Evolutionary conservation across 495 filamentous ascomycete genomes (phyloP).

Genomic region (Talaromyces liani): DNA sequence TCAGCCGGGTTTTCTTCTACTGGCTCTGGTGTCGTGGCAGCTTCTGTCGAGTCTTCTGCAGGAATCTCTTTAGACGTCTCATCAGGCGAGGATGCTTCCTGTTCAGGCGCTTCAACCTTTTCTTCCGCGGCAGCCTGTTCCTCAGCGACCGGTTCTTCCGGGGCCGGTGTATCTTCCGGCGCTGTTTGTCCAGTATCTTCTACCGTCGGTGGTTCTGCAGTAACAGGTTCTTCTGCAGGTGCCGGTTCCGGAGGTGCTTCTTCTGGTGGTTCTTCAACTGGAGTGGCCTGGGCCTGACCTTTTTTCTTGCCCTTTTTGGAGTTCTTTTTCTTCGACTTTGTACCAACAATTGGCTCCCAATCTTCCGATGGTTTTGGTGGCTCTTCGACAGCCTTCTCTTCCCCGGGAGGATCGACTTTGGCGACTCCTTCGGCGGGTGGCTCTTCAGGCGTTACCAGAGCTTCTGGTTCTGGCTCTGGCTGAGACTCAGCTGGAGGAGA

Average conservation of each 20-base stretch:
- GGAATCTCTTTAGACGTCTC: constrained; percentile 12
- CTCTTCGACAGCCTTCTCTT: constrained; percentile 4
- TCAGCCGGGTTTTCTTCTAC: constrained; percentile 6
- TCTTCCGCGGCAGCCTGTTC: constrained; percentile 5
- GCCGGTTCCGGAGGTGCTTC: constrained; percentile 6
- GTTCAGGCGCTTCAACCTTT: constrained; percentile 5
- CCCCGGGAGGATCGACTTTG: constrained; percentile 1
- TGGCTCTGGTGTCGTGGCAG: not conserved
- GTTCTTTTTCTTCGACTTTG: constrained; percentile 11
- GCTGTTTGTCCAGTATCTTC: not conserved
- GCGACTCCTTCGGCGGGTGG: not conserved
- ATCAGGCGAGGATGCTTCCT: constrained; percentile 5
- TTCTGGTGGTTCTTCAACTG: constrained; percentile 1
- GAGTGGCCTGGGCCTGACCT: constrained; percentile 1
- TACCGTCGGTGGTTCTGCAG: not conserved
- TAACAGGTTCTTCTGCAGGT: constrained; percentile 3
- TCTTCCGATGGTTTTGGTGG: constrained; percentile 1
- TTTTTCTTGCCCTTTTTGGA: constrained; percentile 9
- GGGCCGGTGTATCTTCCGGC: constrained; percentile 2
- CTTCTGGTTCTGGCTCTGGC: constrained; percentile 4
- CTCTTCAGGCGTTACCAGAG: constrained; percentile 1
- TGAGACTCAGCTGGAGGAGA: not conserved
- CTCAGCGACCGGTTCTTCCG: constrained; percentile 11
- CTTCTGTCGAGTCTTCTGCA: constrained; percentile 1
- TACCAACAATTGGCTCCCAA: constrained; percentile 2